Conservation (phyloP, 805 yeast species). For the Komagataella pastoris region DNA sequence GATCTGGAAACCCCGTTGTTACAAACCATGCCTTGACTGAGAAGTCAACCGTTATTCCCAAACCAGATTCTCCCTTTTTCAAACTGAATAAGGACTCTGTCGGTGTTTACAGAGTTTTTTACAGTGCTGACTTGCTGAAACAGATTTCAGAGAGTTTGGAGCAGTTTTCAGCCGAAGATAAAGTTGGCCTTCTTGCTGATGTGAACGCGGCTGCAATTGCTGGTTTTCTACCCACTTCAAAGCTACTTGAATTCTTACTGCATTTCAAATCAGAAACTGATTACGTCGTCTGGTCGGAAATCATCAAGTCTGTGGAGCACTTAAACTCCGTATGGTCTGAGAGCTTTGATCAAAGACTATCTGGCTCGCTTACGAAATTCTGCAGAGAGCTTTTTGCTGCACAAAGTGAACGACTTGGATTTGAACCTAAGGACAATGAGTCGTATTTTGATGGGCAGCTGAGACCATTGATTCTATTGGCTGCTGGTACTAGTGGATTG, state of each 20-base stretch:
- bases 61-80: conserved; percentile 14
- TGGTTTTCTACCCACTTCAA: conserved; percentile 26
- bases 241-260: conserved; percentile 29
- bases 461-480: conserved; percentile 23
- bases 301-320: conserved; percentile 24
- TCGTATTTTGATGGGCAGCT: conserved; percentile 20
- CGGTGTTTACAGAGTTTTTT: conserved; percentile 43
- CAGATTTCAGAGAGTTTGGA: conserved; percentile 23
- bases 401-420: conserved; percentile 17
- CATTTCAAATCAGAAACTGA: conserved; percentile 21
- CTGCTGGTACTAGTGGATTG: conserved; percentile 25
- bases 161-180: conserved; percentile 29
- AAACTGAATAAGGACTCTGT: conserved; percentile 35
- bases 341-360: conserved; percentile 10
- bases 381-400: conserved; percentile 17
- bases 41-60: conserved; percentile 9
- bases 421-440: conserved; percentile 6
- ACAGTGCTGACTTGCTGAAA: conserved; percentile 27
- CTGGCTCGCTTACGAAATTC: conserved; percentile 18
- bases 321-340: conserved; percentile 24
- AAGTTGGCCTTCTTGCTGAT: conserved; percentile 43
- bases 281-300: conserved; percentile 42
- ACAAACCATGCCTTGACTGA: conserved; percentile 5
- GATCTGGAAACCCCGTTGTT: neutral
- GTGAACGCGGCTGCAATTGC: conserved; percentile 32